These are phyloP conservation scores for Alternaria sp. DNA, from an alignment of 2,329 filamentous ascomycete genomes.

Conservation along the genomic window DNA sequence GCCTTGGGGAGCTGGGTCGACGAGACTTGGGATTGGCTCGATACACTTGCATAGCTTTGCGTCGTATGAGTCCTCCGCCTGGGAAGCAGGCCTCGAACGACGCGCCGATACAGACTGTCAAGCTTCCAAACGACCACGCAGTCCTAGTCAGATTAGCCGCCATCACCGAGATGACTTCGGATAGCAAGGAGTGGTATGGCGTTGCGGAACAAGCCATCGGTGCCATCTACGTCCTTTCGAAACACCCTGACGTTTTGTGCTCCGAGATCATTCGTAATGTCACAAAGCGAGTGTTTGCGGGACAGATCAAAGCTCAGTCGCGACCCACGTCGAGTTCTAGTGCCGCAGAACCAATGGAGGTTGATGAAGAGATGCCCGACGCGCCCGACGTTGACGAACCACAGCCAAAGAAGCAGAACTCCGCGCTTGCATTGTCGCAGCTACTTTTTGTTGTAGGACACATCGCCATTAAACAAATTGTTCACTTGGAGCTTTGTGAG, in stretches of 20 bases:
- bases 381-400: constrained; percentile 39
- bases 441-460: constrained; percentile 95
- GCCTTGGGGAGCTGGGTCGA: constrained; percentile 80
- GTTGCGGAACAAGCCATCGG: constrained; percentile 95
- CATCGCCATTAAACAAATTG: constrained; percentile 98
- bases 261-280: constrained; percentile 89
- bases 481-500: constrained; percentile 96
- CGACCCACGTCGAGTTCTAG: constrained; percentile 46
- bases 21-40: constrained; percentile 88
- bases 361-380: constrained; percentile 32
- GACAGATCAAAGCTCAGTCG: constrained; percentile 55
- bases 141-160: constrained; percentile 81
- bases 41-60: constrained; percentile 92
- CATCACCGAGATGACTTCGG: constrained; percentile 83
- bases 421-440: constrained; percentile 82
- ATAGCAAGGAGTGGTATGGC: constrained; percentile 92
- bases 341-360: constrained; percentile 37
- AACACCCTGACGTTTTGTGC: constrained; percentile 91
- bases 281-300: constrained; percentile 80
- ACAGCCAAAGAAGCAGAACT: constrained; percentile 64
- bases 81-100: constrained; percentile 73
- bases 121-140: constrained; percentile 90
- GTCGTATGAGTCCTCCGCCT: constrained; percentile 78
- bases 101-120: constrained; percentile 65
- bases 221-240: constrained; percentile 92